Evolutionary conservation across 108 stramenopile genomes (phyloP).

Genomic region (Seminavis robusta): DNA sequence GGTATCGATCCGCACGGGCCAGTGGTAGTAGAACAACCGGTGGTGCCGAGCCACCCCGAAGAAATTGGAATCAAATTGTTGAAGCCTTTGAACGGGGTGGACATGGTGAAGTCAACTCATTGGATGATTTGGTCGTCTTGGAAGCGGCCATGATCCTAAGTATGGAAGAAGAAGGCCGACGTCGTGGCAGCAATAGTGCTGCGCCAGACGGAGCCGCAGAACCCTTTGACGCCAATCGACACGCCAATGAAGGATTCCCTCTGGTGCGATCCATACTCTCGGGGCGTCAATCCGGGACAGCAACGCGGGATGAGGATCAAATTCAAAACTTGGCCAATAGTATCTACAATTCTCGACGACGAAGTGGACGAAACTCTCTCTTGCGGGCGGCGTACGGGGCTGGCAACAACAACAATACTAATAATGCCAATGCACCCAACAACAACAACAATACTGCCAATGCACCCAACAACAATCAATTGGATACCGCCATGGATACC

Average conservation of each 20-base stretch:
- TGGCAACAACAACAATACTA: no score
- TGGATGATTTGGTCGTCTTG: conserved; percentile 71
- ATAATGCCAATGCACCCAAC: no score
- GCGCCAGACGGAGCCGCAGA: not conserved
- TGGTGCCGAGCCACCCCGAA: conserved; percentile 22
- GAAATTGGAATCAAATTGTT: conserved; percentile 43
- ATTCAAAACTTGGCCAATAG: no score
- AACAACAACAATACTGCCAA: no score
- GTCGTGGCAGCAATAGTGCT: not conserved
- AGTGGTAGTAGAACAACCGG: not conserved
- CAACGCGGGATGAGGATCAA: no score
- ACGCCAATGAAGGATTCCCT: conserved; percentile 30
- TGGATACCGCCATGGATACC: no score
- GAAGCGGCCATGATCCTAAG: conserved; percentile 67
- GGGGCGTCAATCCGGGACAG: no score
- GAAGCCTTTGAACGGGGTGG: conserved; percentile 31
- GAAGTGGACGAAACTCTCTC: no score
- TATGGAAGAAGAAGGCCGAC: conserved; percentile 28
- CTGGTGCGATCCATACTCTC: conserved; percentile 20
- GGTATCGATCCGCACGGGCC: not conserved
- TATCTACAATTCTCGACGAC: no score
- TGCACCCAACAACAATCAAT: no score
- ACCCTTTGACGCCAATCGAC: conserved; percentile 11
- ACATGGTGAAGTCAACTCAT: conserved; percentile 16
- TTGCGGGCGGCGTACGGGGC: no score